Percentiles rank a stretch among this genome's conserved stretches.
Evolutionary conservation across 1,284 basidiomycete species (phyloP).

Genomic region (Porogramme epimiltina): DNA sequence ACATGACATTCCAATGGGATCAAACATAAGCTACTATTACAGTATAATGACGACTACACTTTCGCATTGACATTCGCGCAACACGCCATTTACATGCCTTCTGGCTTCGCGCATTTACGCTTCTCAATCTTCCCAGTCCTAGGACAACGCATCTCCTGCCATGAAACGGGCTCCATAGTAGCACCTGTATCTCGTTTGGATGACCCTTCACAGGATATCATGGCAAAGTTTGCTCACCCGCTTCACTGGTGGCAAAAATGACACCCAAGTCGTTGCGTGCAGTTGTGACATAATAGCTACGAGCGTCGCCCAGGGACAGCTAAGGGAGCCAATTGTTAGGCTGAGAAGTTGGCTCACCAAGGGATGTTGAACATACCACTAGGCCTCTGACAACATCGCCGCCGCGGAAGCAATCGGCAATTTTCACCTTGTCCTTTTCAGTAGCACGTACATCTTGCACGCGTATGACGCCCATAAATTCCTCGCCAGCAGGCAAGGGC

Average conservation of each 20-base stretch:
- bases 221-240: conserved; percentile 47
- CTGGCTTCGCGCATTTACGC: conserved; percentile 90
- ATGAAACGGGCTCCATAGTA: conserved; percentile 83
- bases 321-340: neutral
- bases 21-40: neutral
- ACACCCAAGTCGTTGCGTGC: conserved; percentile 94
- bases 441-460: conserved; percentile 91
- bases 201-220: too few species aligned
- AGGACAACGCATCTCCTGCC: conserved; percentile 92
- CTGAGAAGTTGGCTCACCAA: neutral
- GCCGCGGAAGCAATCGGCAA: conserved; percentile 93
- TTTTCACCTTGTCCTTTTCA: conserved; percentile 91
- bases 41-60: neutral
- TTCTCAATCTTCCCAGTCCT: conserved; percentile 81
- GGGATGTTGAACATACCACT: conserved; percentile 66
- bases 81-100: conserved; percentile 36
- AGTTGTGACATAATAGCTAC: conserved; percentile 94
- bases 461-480: conserved; percentile 92
- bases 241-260: conserved; percentile 83
- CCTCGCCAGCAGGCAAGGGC: conserved; percentile 88
- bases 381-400: conserved; percentile 94
- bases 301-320: conserved; percentile 87
- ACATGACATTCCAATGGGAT: too few species aligned
- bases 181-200: too few species aligned
- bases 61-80: too few species aligned